Conservation (phyloP, 148 eudicot species). For the Limonium bicolor region DNA sequence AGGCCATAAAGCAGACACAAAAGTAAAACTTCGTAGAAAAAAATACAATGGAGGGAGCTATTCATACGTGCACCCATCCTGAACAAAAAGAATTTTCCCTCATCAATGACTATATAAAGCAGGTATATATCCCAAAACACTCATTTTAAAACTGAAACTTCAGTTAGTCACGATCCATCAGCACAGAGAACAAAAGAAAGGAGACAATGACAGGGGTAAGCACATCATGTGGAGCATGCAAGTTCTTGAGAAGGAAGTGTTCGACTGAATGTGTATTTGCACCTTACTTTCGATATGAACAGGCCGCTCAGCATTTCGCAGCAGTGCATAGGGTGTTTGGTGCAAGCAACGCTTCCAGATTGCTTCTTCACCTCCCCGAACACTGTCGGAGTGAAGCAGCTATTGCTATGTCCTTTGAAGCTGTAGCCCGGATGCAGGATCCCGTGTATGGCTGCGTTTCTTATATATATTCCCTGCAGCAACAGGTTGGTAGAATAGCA, state of each 20-base stretch:
- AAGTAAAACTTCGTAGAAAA: slow-evolving; percentile 24
- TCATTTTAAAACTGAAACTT: too few species aligned
- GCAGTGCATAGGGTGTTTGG: slow-evolving; percentile 86
- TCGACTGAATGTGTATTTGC: slow-evolving; percentile 56
- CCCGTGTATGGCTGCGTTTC: slow-evolving; percentile 75
- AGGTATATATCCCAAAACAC: slow-evolving; percentile 2
- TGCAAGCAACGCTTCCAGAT: slow-evolving; percentile 67
- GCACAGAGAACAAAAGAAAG: background rate
- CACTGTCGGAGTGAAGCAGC: slow-evolving; percentile 48
- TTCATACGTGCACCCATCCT: slow-evolving; percentile 17
- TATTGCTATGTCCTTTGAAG: slow-evolving; percentile 46
- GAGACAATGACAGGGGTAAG: slow-evolving; percentile 60
- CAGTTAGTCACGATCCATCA: background rate
- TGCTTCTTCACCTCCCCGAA: slow-evolving; percentile 43
- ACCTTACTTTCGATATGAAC: slow-evolving; percentile 53
- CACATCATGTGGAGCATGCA: slow-evolving; percentile 91
- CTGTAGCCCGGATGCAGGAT: slow-evolving; percentile 60
- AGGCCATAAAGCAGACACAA: slow-evolving; percentile 70
- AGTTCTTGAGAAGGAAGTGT: slow-evolving; percentile 67
- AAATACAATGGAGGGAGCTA: slow-evolving; percentile 13
- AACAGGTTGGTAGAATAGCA: slow-evolving; percentile 26
- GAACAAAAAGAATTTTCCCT: slow-evolving; percentile 2
- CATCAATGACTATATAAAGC: slow-evolving; percentile 25
- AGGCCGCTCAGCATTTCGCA: slow-evolving; percentile 43
- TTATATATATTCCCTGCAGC: slow-evolving; percentile 61